phyloP scores from a whole-genome alignment of 352 stramenopile genomes.

The Phytophthora foliorum region DNA sequence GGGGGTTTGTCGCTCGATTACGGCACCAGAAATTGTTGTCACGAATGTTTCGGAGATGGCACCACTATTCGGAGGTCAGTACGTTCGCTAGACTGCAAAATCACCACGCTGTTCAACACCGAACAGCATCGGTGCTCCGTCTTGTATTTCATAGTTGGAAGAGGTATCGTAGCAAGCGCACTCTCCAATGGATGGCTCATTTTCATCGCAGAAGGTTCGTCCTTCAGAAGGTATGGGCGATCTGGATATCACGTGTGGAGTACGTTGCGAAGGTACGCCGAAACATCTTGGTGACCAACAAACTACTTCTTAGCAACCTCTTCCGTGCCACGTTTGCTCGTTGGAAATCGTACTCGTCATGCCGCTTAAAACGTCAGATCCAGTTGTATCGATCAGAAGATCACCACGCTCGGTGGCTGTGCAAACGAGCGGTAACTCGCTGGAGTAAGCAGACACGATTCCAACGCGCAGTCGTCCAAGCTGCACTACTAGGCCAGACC shows the following conservation, averaged over 20 bases:
- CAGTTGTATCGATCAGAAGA: slow-evolving; percentile 20
- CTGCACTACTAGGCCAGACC: slow-evolving; percentile 6
- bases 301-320: slow-evolving; percentile 41
- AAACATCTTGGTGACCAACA: slow-evolving; percentile 37
- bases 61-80: not conserved
- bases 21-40: slow-evolving; percentile 18
- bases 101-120: slow-evolving; percentile 5
- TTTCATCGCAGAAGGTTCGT: slow-evolving; percentile 14
- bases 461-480: slow-evolving; percentile 14
- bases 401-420: slow-evolving; percentile 16
- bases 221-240: slow-evolving; percentile 30
- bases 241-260: slow-evolving; percentile 24
- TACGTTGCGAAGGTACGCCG: slow-evolving; percentile 40
- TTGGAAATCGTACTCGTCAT: slow-evolving; percentile 37
- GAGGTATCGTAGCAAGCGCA: slow-evolving; percentile 28
- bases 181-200: slow-evolving; percentile 29
- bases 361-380: slow-evolving; percentile 1
- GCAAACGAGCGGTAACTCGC: slow-evolving; percentile 14
- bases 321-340: slow-evolving; percentile 28
- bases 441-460: slow-evolving; percentile 16
- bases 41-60: slow-evolving; percentile 27
- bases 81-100: not conserved
- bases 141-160: slow-evolving; percentile 28
- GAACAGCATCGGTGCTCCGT: slow-evolving; percentile 7
- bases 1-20: slow-evolving; percentile 1